These are phyloP conservation scores for Chenopodium quinoa DNA, from an alignment of 148 eudicot species.

Conservation along the genomic window DNA sequence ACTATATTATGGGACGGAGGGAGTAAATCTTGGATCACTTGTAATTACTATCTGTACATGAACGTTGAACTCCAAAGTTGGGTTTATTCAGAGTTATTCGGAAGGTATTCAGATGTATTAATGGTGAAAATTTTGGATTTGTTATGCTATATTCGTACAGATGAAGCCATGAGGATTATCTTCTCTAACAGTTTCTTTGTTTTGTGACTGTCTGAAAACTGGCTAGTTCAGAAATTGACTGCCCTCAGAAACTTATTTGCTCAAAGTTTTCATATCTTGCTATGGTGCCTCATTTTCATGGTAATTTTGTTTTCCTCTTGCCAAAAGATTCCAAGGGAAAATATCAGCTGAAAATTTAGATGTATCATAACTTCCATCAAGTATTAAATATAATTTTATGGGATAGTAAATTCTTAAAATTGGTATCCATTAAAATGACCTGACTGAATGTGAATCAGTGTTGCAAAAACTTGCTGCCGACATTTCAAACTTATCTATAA, in stretches of 20 bases:
- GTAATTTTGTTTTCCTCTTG: too few species aligned
- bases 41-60: not conserved
- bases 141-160: not conserved
- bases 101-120: not conserved
- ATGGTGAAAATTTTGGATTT: not conserved
- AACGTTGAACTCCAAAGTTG: not conserved
- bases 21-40: not conserved
- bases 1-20: too few species aligned
- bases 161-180: not conserved
- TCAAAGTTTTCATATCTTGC: too few species aligned
- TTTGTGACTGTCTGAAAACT: not conserved
- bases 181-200: conserved; percentile 7
- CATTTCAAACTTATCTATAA: not conserved
- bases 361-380: not conserved
- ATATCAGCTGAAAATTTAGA: not conserved
- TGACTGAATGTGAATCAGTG: not conserved
- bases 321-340: too few species aligned
- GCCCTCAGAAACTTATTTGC: too few species aligned
- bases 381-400: not conserved
- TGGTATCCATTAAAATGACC: not conserved
- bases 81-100: not conserved
- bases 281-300: too few species aligned
- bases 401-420: not conserved
- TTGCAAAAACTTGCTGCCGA: not conserved
- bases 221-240: not conserved